These are phyloP conservation scores for Salvia rosmarinus DNA, from an alignment of 257 asterid genomes.

Conservation along the genomic window DNA sequence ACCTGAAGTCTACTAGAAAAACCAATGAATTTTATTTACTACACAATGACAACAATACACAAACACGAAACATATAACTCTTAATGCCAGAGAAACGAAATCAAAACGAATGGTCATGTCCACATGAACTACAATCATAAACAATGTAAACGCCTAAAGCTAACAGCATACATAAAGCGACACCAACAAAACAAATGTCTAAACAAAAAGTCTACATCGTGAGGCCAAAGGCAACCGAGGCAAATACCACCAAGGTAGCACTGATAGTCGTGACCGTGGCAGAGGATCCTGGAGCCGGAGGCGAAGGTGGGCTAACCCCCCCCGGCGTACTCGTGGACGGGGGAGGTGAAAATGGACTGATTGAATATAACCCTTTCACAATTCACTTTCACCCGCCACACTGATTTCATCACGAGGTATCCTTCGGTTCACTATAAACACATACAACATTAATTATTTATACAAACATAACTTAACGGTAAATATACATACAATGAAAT, in stretches of 20 bases:
- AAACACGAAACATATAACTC: slow-evolving; percentile 21
- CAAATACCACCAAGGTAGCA: slow-evolving; percentile 31
- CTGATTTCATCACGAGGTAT: no score
- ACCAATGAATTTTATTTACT: slow-evolving; percentile 25
- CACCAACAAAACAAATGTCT: slow-evolving; percentile 17
- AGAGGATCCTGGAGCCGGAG: slow-evolving; percentile 47
- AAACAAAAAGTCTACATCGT: slow-evolving; percentile 40
- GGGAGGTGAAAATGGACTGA: no score
- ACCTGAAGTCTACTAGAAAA: not conserved
- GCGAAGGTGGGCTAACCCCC: slow-evolving; percentile 37
- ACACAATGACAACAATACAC: slow-evolving; percentile 23
- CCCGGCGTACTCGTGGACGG: slow-evolving; percentile 10
- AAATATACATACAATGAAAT: no score
- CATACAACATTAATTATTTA: no score
- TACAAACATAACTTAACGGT: no score
- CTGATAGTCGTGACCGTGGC: slow-evolving; percentile 28
- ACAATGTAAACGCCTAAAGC: slow-evolving; percentile 29
- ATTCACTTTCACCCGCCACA: no score
- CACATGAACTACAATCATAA: slow-evolving; percentile 11
- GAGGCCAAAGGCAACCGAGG: slow-evolving; percentile 31
- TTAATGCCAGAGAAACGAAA: slow-evolving; percentile 25
- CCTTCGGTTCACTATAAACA: no score
- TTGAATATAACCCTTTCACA: no score
- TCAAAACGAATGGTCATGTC: slow-evolving; percentile 36
- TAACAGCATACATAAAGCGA: slow-evolving; percentile 9